Evolutionary conservation across 768 basidiomycete species (phyloP).

Genomic region (Boletus subparvulus): DNA sequence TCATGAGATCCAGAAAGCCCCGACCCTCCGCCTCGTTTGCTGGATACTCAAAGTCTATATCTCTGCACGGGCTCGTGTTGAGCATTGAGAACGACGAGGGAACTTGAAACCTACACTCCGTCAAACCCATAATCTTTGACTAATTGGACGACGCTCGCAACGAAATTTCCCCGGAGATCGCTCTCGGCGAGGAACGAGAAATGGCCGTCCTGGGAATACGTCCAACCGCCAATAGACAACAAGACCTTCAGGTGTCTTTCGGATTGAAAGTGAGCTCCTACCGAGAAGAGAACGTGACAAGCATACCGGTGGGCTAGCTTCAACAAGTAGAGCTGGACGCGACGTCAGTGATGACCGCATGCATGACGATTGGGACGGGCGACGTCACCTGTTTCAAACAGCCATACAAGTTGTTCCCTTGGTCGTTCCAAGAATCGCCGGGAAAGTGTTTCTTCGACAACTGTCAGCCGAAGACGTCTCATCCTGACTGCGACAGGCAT

Average conservation of each 20-base stretch:
- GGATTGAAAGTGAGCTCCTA: not conserved
- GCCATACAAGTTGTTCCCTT: slow-evolving; percentile 78
- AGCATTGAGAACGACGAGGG: not conserved
- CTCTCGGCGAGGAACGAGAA: slow-evolving; percentile 62
- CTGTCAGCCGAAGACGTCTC: slow-evolving; percentile 11
- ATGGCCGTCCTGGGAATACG: slow-evolving; percentile 68
- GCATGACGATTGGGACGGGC: not conserved
- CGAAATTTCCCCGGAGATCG: slow-evolving; percentile 54
- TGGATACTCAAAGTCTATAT: slow-evolving; percentile 82
- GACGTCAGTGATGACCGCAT: not conserved
- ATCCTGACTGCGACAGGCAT: not conserved
- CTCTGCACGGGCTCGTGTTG: slow-evolving; percentile 38
- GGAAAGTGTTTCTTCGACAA: slow-evolving; percentile 62
- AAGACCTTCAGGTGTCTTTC: slow-evolving; percentile 49
- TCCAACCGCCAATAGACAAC: slow-evolving; percentile 62
- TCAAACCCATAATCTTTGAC: slow-evolving; percentile 79
- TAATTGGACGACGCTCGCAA: slow-evolving; percentile 57
- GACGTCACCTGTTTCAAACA: slow-evolving; percentile 69
- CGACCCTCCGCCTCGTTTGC: slow-evolving; percentile 55
- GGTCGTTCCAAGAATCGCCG: slow-evolving; percentile 70
- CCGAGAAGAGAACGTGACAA: not conserved
- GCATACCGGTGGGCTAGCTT: slow-evolving; percentile 54
- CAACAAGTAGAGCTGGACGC: slow-evolving; percentile 44
- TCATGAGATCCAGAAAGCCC: slow-evolving; percentile 65
- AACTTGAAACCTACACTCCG: slow-evolving; percentile 52